Percentiles rank a stretch among this genome's conserved stretches.
These are phyloP conservation scores for Penicillium diatomitis DNA, from an alignment of 495 filamentous ascomycete genomes.

Conservation along the genomic window DNA sequence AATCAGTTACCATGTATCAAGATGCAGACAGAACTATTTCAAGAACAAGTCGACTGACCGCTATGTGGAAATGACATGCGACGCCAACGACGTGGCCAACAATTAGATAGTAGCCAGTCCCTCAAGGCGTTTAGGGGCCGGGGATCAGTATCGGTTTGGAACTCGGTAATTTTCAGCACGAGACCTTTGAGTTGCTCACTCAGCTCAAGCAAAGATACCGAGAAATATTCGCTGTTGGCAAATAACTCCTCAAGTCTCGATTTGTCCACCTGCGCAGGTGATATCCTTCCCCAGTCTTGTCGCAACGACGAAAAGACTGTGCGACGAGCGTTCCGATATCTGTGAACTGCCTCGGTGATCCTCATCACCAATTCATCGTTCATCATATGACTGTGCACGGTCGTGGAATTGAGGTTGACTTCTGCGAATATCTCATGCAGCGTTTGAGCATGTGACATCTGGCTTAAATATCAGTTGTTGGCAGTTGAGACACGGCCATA, in stretches of 20 bases:
- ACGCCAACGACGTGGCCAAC: too few relatives aligned
- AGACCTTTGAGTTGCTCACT: conserved; percentile 79
- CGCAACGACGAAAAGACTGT: conserved; percentile 72
- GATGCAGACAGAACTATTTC: too few relatives aligned
- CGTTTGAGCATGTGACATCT: conserved; percentile 83
- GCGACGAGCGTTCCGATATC: conserved; percentile 66
- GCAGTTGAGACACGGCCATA: too few relatives aligned
- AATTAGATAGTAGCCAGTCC: conserved; percentile 55
- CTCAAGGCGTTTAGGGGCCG: conserved; percentile 53
- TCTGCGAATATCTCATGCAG: conserved; percentile 80
- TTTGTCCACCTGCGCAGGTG: conserved; percentile 59
- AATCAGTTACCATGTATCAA: too few relatives aligned
- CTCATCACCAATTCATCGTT: conserved; percentile 70
- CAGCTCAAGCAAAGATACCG: conserved; percentile 78
- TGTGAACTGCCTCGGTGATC: conserved; percentile 64
- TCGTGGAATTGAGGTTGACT: conserved; percentile 61
- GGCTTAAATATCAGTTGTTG: too few relatives aligned
- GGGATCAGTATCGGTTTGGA: conserved; percentile 59
- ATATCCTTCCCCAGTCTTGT: conserved; percentile 57
- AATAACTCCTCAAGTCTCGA: conserved; percentile 95
- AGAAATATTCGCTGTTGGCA: conserved; percentile 90
- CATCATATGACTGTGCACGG: conserved; percentile 56
- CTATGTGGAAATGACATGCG: too few relatives aligned
- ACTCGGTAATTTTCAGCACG: conserved; percentile 69
- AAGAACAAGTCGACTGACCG: too few relatives aligned